A percentile compares a stretch with the other conserved stretches of the same genome.
phyloP scores from a whole-genome alignment of 345 rosid species.

The Mangifera indica region DNA sequence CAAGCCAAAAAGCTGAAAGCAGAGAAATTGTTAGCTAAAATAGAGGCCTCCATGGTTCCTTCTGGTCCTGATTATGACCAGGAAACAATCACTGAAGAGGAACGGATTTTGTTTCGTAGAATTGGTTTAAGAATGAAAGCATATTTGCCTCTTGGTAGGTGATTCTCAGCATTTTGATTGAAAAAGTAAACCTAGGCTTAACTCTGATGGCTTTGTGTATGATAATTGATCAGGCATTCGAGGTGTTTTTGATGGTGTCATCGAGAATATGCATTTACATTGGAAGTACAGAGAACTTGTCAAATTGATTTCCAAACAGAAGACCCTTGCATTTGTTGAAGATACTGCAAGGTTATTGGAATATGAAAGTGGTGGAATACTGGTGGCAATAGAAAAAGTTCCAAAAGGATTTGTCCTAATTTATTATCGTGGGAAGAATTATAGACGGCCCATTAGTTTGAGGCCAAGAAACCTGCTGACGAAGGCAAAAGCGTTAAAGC shows the following conservation, averaged over 20 bases:
- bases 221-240: constrained; percentile 68
- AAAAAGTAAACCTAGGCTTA: constrained; percentile 9
- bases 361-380: constrained; percentile 93
- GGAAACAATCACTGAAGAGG: constrained; percentile 95
- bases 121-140: constrained; percentile 95
- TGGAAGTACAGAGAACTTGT: constrained; percentile 99
- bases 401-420: constrained; percentile 93
- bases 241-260: constrained; percentile 96
- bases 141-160: constrained; percentile 85
- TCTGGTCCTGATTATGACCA: constrained; percentile 96
- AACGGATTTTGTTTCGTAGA: constrained; percentile 80
- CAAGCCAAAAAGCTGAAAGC: constrained; percentile 89
- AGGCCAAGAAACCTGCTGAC: constrained; percentile 95
- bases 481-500: constrained; percentile 94
- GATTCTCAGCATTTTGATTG: constrained; percentile 14
- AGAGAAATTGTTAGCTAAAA: constrained; percentile 73
- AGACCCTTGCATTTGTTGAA: constrained; percentile 87
- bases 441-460: constrained; percentile 74
- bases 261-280: constrained; percentile 98
- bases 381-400: constrained; percentile 86
- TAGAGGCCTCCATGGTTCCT: constrained; percentile 94
- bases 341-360: constrained; percentile 90
- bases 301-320: constrained; percentile 91
- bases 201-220: constrained; percentile 23
- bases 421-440: constrained; percentile 94